Evolutionary conservation across 768 basidiomycete genomes (phyloP).

Genomic region (Lactarius hengduanensis): DNA sequence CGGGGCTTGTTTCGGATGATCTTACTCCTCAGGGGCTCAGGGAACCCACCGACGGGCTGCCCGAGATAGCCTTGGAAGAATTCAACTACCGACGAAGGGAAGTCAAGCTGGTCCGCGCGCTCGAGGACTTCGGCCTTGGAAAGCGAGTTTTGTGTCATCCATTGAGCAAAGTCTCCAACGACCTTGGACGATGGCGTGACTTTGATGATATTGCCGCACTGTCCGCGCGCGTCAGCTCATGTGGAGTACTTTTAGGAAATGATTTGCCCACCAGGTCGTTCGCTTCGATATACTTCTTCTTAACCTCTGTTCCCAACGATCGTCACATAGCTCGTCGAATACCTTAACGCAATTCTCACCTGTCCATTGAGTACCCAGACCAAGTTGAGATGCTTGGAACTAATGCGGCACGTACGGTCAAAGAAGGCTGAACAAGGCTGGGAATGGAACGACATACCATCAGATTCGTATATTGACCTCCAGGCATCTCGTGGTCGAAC

Average conservation of each 20-base stretch:
- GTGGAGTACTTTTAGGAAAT: conserved; percentile 17
- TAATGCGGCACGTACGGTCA: conserved; percentile 35
- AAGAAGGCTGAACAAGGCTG: conserved; percentile 29
- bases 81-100: conserved; percentile 95
- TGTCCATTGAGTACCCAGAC: conserved; percentile 95
- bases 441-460: conserved; percentile 58
- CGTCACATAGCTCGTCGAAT: background rate
- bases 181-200: conserved; percentile 99
- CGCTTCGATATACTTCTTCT: conserved; percentile 98
- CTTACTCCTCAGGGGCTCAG: conserved; percentile 87
- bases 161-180: conserved; percentile 98
- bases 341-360: conserved; percentile 43
- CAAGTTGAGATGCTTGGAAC: conserved; percentile 99
- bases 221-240: conserved; percentile 10
- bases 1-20: conserved; percentile 92
- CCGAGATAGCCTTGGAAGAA: conserved; percentile 99
- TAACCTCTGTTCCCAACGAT: conserved; percentile 62
- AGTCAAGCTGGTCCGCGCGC: conserved; percentile 88
- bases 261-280: conserved; percentile 74
- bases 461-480: conserved; percentile 91
- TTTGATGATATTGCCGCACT: conserved; percentile 99
- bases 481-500: conserved; percentile 99
- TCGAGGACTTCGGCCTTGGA: conserved; percentile 83
- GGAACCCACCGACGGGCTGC: conserved; percentile 97
- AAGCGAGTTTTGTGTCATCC: conserved; percentile 95